Base-by-base conservation (phyloP, 2,329 filamentous ascomycete species). In the Aurifilum marmelostoma region DNA sequence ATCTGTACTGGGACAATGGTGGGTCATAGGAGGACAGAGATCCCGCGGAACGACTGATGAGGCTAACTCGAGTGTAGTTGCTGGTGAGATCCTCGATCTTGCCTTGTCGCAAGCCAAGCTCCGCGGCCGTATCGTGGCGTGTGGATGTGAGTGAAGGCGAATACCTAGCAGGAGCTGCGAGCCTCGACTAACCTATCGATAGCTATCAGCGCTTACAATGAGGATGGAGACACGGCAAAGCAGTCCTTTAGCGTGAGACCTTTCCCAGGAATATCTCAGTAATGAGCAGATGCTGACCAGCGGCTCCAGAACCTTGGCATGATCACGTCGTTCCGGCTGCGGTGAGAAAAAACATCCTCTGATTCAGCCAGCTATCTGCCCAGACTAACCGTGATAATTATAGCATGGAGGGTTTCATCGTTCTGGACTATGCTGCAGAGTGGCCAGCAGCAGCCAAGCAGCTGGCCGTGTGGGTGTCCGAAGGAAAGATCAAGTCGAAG, bases 1-100 rank as follows among this genome's bases (percentile, higher is more conserved):
- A 91, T 78, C 88, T 93, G 18, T 93, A 88, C 79, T 93, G 88
- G 77, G 91, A 93, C 78, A 92, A 92, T 80, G 75, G 74, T 74
- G 14, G 72, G 52, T 56, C 8, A 72, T 70, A 32, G 5, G 54
- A 8, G n/a, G n/a, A 34, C 27, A 60, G 24, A 52, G 21, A 47
- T 47, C 27, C 18, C n/a, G 11, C 9, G 27, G 41, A 21, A 47
- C 9, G 32, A 21, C 52, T 8, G 24, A 27, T 9, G 21, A 32
- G 39, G 64, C 69, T 69, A 52, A 72, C 63, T 24, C 1, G 11
- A 34, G 34, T 34, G 2, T 18, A 78, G 89, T 91, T 27, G 91
- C 90, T 14, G 91, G 91, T 7, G 88, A 91, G 71, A 90, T 92
- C 66, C 82, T 93, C 39, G 89, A 93, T 75, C 78, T 88, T 71